Evolutionary conservation across 2,329 filamentous ascomycete species (phyloP).

Genomic region (Scedosporium minutisporum): DNA sequence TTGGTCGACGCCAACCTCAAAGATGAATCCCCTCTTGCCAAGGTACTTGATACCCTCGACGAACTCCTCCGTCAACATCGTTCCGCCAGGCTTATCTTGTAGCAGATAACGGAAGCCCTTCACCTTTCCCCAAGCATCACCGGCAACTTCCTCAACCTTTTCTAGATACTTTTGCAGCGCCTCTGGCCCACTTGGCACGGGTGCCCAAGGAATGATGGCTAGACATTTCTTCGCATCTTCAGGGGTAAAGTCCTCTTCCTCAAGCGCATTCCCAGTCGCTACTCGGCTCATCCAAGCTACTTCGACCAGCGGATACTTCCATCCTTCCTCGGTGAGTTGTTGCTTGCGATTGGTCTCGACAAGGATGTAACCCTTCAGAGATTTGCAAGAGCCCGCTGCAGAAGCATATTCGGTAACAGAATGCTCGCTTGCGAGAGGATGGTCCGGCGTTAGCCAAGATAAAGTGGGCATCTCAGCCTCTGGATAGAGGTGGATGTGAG

Average conservation of each 20-base stretch:
- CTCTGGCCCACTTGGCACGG: slow-evolving; percentile 54
- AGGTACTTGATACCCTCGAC: slow-evolving; percentile 57
- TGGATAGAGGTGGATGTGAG: slow-evolving; percentile 85
- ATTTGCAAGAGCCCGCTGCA: slow-evolving; percentile 29
- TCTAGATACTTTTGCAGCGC: slow-evolving; percentile 57
- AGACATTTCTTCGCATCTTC: slow-evolving; percentile 43
- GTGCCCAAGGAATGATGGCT: slow-evolving; percentile 79
- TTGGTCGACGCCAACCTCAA: slow-evolving; percentile 79
- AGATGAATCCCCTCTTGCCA: slow-evolving; percentile 53
- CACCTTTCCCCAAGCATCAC: slow-evolving; percentile 55
- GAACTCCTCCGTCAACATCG: slow-evolving; percentile 54
- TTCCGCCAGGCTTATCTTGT: slow-evolving; percentile 62
- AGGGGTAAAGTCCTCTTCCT: slow-evolving; percentile 37
- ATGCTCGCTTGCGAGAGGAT: slow-evolving; percentile 53
- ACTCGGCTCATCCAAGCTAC: slow-evolving; percentile 60
- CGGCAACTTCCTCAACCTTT: slow-evolving; percentile 50
- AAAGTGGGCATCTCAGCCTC: slow-evolving; percentile 55
- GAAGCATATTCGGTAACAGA: slow-evolving; percentile 54
- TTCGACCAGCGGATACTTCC: slow-evolving; percentile 61
- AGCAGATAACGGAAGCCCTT: slow-evolving; percentile 76
- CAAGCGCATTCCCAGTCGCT: slow-evolving; percentile 45
- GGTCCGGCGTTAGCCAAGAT: slow-evolving; percentile 55
- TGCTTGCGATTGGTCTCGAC: slow-evolving; percentile 72
- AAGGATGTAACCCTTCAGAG: slow-evolving; percentile 64
- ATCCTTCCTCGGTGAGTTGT: slow-evolving; percentile 48